Percentiles rank a stretch among this genome's conserved stretches.
Evolutionary conservation across 805 yeast species (phyloP).

Genomic region (Kazachstania bromeliacearum): DNA sequence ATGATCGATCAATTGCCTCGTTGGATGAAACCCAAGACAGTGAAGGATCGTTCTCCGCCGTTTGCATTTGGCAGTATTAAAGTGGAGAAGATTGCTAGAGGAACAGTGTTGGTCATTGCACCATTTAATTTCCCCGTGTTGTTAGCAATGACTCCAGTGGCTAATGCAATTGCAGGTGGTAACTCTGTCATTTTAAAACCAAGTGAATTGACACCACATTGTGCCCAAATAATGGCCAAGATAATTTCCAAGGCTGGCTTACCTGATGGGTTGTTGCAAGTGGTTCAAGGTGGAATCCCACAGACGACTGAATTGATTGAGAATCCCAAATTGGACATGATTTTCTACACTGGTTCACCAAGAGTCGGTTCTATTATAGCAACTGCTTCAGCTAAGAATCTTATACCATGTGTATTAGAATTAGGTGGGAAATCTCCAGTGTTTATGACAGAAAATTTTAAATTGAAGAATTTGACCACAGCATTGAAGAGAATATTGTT

Average conservation of each 20-base stretch:
- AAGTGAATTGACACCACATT: slow-evolving; percentile 59
- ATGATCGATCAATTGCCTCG: slow-evolving; percentile 49
- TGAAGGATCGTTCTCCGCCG: slow-evolving; percentile 24
- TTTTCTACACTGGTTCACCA: slow-evolving; percentile 77
- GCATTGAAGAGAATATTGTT: slow-evolving; percentile 59
- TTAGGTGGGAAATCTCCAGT: slow-evolving; percentile 92
- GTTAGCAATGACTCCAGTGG: slow-evolving; percentile 54
- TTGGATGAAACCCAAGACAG: slow-evolving; percentile 48
- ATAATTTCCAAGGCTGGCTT: slow-evolving; percentile 38
- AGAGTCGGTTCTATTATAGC: slow-evolving; percentile 71
- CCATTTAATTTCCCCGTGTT: slow-evolving; percentile 40
- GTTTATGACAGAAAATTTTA: slow-evolving; percentile 46
- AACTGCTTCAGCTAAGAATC: slow-evolving; percentile 68
- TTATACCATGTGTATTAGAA: slow-evolving; percentile 76
- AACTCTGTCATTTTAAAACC: slow-evolving; percentile 72
- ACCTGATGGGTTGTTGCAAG: slow-evolving; percentile 50
- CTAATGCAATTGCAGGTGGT: slow-evolving; percentile 80
- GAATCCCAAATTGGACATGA: slow-evolving; percentile 60
- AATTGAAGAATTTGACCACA: slow-evolving; percentile 34
- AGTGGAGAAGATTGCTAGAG: slow-evolving; percentile 41
- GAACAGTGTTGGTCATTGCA: slow-evolving; percentile 57
- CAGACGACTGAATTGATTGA: slow-evolving; percentile 53
- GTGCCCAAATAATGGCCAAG: slow-evolving; percentile 46
- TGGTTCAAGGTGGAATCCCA: slow-evolving; percentile 64
- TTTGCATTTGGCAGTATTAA: slow-evolving; percentile 31